Conservation (phyloP, 83 land plant genomes). For the Larix sibirica region DNA sequence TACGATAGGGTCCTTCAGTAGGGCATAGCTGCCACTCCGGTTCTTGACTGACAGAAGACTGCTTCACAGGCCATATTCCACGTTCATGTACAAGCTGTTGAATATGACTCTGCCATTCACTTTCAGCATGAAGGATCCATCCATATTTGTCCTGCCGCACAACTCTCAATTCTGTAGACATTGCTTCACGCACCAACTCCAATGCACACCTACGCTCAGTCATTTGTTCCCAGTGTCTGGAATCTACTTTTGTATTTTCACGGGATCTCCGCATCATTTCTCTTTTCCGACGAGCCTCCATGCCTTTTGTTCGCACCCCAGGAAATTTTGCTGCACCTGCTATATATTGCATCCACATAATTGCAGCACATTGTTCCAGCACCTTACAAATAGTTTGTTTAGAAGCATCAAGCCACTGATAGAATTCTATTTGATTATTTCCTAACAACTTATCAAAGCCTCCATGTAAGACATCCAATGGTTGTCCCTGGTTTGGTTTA, state of each 20-base stretch:
- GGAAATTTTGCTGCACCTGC: conserved; percentile 90
- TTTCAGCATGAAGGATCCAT: conserved; percentile 99
- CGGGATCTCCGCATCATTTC: conserved; percentile 73
- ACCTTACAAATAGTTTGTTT: conserved; percentile 67
- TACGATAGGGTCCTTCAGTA: conserved; percentile 97
- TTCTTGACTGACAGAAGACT: conserved; percentile 42
- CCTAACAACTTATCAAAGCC: conserved; percentile 90
- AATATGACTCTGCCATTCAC: conserved; percentile 91
- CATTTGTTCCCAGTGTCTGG: conserved; percentile 82
- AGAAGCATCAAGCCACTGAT: conserved; percentile 76
- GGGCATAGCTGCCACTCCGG: conserved; percentile 97
- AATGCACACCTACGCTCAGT: conserved; percentile 81
- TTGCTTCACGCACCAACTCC: conserved; percentile 81
- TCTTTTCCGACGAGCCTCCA: conserved; percentile 79
- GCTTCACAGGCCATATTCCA: conserved; percentile 79
- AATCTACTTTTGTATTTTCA: conserved; percentile 63
- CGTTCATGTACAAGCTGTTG: conserved; percentile 98
- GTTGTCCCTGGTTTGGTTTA: conserved; percentile 77
- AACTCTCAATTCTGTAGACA: conserved; percentile 87
- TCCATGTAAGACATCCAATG: conserved; percentile 82
- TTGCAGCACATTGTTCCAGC: conserved; percentile 82
- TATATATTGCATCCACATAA: conserved; percentile 86
- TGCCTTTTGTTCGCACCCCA: conserved; percentile 76
- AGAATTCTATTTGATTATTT: conserved; percentile 49
- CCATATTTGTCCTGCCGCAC: conserved; percentile 98